phyloP scores from a whole-genome alignment of 768 basidiomycete species.

The Lactifluus echinatus region DNA sequence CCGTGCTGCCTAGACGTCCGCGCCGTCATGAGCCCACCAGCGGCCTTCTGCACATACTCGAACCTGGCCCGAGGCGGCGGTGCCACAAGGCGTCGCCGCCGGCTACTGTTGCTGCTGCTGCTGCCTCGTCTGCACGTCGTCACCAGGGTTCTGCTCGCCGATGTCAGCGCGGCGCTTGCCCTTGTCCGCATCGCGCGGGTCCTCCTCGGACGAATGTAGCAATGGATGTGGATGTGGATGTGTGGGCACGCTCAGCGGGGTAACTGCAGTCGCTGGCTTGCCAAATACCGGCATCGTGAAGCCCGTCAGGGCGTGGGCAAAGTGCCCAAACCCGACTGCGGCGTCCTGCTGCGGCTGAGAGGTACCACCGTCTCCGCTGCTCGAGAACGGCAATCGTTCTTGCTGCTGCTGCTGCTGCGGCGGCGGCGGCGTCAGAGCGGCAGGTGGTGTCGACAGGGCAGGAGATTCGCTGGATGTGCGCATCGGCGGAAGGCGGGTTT shows the following conservation, averaged over 20 bases:
- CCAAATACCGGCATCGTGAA: neutral
- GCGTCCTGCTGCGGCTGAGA: neutral
- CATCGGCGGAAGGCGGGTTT: constrained; percentile 11
- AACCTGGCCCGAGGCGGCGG: constrained; percentile 6
- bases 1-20: neutral
- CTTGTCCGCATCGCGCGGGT: neutral
- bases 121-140: neutral
- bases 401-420: too few relatives aligned
- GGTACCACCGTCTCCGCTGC: neutral
- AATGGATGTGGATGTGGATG: too few relatives aligned
- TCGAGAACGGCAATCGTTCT: too few relatives aligned
- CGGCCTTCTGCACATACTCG: constrained; percentile 4
- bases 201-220: too few relatives aligned
- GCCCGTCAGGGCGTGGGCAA: neutral
- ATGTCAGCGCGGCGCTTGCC: neutral
- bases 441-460: neutral
- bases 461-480: constrained; percentile 11
- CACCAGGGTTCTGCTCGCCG: too few relatives aligned
- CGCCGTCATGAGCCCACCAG: constrained; percentile 10
- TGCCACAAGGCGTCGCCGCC: constrained; percentile 4
- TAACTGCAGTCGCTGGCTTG: neutral
- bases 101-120: too few relatives aligned
- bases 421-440: neutral
- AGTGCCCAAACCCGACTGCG: constrained; percentile 1
- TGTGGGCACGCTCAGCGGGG: neutral